phyloP scores from a whole-genome alignment of 2,329 filamentous ascomycete genomes.

The Aspergillus cejpii region DNA sequence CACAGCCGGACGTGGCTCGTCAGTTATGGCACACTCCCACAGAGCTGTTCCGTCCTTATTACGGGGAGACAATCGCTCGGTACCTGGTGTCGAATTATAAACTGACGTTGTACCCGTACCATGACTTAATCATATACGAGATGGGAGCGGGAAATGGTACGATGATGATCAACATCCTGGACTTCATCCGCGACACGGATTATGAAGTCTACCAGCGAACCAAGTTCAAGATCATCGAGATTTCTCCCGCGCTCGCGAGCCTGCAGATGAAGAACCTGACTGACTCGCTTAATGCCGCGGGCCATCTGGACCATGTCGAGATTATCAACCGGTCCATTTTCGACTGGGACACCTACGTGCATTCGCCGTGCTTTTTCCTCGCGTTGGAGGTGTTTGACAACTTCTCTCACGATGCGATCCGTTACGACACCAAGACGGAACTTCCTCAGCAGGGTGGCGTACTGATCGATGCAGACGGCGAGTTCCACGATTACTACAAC shows the following conservation, averaged over 20 bases:
- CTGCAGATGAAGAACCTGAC: constrained; percentile 68
- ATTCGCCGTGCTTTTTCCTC: constrained; percentile 92
- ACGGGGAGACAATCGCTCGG: constrained; percentile 93
- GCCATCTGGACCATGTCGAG: constrained; percentile 78
- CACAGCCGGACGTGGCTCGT: constrained; percentile 64
- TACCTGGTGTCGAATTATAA: constrained; percentile 96
- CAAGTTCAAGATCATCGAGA: constrained; percentile 92
- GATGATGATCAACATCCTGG: constrained; percentile 94
- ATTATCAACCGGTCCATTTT: constrained; percentile 95
- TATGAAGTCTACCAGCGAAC: constrained; percentile 91
- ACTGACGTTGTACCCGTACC: constrained; percentile 85
- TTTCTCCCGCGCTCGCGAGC: constrained; percentile 71
- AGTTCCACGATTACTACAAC: constrained; percentile 93
- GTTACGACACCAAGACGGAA: constrained; percentile 77
- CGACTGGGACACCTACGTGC: constrained; percentile 83
- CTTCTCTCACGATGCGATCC: constrained; percentile 88
- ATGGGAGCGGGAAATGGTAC: constrained; percentile 97
- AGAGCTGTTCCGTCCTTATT: constrained; percentile 92
- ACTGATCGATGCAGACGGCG: constrained; percentile 73
- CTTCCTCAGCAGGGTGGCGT: constrained; percentile 82
- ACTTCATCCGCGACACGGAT: constrained; percentile 85
- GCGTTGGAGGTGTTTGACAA: constrained; percentile 99
- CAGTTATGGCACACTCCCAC: constrained; percentile 99
- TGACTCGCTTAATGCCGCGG: constrained; percentile 59
- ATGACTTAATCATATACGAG: constrained; percentile 96